phyloP scores from a whole-genome alignment of 2,329 filamentous ascomycete species.

The Penicillium verrucosum region DNA sequence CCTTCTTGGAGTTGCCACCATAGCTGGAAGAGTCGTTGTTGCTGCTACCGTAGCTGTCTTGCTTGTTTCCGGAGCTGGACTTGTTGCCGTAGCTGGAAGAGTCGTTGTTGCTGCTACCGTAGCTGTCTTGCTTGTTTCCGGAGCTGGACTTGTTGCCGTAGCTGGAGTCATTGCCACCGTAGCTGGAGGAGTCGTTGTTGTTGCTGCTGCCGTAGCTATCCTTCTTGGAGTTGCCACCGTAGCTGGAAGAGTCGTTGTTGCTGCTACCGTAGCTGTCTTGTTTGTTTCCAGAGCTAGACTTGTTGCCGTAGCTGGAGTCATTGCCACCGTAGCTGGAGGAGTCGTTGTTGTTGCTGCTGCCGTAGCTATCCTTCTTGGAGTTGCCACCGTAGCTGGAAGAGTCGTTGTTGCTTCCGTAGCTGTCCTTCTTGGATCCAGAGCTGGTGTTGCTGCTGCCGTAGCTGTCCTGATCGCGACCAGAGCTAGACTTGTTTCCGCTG shows the following conservation, averaged over 20 bases:
- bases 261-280: neutral
- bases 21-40: neutral
- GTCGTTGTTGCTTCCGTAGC: neutral
- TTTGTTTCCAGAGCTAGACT: neutral
- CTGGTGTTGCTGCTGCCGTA: neutral
- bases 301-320: neutral
- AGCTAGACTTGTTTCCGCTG: neutral
- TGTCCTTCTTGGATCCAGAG: neutral
- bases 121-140: neutral
- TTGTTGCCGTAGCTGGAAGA: neutral
- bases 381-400: no score
- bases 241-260: neutral
- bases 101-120: neutral
- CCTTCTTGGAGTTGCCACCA: neutral
- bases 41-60: neutral
- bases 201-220: neutral
- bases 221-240: neutral
- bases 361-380: neutral
- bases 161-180: neutral
- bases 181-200: neutral
- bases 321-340: neutral
- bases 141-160: constrained; percentile 2
- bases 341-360: neutral
- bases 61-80: no score
- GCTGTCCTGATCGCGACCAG: neutral